Evolutionary conservation across 1,284 basidiomycete species (phyloP), one percentile per base, ranked within the genome.

Genomic region (Ceratobasidium sp.): DNA sequence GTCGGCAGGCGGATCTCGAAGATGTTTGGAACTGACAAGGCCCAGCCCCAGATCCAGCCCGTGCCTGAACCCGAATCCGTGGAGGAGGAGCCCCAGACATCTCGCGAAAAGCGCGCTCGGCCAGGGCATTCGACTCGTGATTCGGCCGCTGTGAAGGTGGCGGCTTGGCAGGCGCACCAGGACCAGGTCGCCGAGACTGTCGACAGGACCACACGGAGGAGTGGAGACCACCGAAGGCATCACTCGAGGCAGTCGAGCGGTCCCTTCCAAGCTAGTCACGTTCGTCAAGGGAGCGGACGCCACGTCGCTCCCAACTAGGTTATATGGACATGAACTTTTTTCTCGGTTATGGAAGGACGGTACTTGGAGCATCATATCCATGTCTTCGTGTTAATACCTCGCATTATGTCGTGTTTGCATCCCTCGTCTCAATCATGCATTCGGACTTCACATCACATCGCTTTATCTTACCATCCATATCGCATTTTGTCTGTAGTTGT

Each of bases 161-260:
- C 91, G 76, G 90, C 91, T 74, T 92, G 91, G 90, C 87, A 90
- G 77, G 84, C 84, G 72, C 83, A 86, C 75, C 90, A 91, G 75
- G 81, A 86, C 68, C 84, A 85, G 54, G 79, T 78, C 43, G 82
- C 82, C n/a, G 27, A 40, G 7, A 55, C 38, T n/a, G 34, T 10
- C 29, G 29, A 27, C 25, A 29, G 31, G 6, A 6, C 25, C 3
- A 17, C 42, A n/a, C 7, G 45, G 27, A 52, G 35, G 25, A 54
- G 38, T n/a, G 29, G 49, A 40, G 42, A 45, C 10, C 34, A 50
- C 1, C 45, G n/a, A 12, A 8, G 20, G n/a, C 10, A 47, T 12
- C 35, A 49, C 27, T 49, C 12, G 15, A 40, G 62, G 22, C 62
- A 65, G 27, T 54, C 50, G 25, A 54, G 34, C 34, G 43, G 62